Percentiles rank a stretch among this genome's conserved stretches.
Evolutionary conservation across 306 rosid genomes (phyloP).

Genomic region (Rosa chinensis): DNA sequence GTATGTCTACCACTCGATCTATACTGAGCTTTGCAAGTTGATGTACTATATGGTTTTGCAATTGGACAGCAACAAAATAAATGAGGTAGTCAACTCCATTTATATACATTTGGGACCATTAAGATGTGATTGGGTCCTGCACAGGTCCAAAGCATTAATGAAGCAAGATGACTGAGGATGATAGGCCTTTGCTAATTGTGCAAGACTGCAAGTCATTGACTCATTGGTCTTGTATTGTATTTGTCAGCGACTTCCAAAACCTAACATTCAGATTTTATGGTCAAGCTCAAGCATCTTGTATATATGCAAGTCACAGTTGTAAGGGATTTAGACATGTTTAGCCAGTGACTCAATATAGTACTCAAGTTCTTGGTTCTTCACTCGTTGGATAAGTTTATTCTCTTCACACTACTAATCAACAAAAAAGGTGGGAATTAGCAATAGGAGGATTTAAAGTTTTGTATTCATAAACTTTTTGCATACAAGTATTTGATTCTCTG

Average conservation of each 20-base stretch:
- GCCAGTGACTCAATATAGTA: neutral
- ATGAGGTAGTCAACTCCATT: neutral
- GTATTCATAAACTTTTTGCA: neutral
- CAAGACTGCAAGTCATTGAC: neutral
- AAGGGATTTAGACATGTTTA: neutral
- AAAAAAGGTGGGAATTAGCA: no score
- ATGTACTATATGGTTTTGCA: neutral
- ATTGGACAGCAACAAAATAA: neutral
- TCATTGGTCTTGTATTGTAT: neutral
- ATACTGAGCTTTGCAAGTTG: neutral
- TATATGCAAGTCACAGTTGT: neutral
- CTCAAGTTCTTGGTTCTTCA: no score
- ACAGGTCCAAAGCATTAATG: neutral
- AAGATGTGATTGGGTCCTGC: neutral
- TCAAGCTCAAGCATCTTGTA: neutral
- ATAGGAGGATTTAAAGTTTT: neutral
- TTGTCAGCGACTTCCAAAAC: neutral
- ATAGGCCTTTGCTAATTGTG: neutral
- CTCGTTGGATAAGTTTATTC: no score
- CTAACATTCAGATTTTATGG: neutral
- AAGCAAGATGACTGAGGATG: neutral
- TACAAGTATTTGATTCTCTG: no score
- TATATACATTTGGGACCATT: slow-evolving; percentile 11
- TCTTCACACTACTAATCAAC: neutral
- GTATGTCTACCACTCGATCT: neutral